Conservation (phyloP, 2,329 filamentous ascomycete genomes). For the Ophiostoma sp. region DNA sequence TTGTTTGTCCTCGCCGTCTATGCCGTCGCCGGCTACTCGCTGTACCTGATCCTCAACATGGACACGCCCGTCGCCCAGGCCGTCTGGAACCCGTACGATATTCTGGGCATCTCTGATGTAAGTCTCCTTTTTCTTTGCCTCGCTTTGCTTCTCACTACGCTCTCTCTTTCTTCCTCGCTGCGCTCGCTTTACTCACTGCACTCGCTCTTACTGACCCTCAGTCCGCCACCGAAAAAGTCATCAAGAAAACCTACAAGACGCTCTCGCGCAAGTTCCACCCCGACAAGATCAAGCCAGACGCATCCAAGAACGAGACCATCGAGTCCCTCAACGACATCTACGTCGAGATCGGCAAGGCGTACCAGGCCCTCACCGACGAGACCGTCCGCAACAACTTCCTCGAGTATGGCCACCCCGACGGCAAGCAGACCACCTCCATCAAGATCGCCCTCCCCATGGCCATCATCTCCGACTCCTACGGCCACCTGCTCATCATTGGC, state of each 20-base stretch:
- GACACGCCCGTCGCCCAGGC: slow-evolving; percentile 60
- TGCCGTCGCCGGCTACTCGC: slow-evolving; percentile 80
- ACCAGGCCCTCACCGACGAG: slow-evolving; percentile 96
- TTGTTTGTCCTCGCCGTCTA: slow-evolving; percentile 72
- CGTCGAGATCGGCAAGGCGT: slow-evolving; percentile 94
- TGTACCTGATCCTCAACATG: slow-evolving; percentile 81
- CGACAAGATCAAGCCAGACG: slow-evolving; percentile 82
- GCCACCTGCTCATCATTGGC: slow-evolving; percentile 87
- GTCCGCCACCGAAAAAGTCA: slow-evolving; percentile 80
- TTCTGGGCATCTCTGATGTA: slow-evolving; percentile 78
- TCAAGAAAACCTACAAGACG: slow-evolving; percentile 84
- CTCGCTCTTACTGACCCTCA: slow-evolving; percentile 33
- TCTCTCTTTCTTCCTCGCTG: neutral
- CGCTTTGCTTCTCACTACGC: neutral
- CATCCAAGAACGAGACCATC: slow-evolving; percentile 79
- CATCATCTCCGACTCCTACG: slow-evolving; percentile 87
- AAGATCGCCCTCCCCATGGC: slow-evolving; percentile 92
- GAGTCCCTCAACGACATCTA: slow-evolving; percentile 82
- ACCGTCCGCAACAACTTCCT: slow-evolving; percentile 96
- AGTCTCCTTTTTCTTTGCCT: neutral
- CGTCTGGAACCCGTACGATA: slow-evolving; percentile 96
- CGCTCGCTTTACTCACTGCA: neutral
- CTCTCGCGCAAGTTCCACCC: slow-evolving; percentile 85
- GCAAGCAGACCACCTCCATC: slow-evolving; percentile 97
- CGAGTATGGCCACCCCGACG: slow-evolving; percentile 92